Percentiles rank a stretch among this genome's conserved stretches.
Evolutionary conservation across 1,139 yeast species (phyloP).

Genomic region (Kodamaea derodonti): DNA sequence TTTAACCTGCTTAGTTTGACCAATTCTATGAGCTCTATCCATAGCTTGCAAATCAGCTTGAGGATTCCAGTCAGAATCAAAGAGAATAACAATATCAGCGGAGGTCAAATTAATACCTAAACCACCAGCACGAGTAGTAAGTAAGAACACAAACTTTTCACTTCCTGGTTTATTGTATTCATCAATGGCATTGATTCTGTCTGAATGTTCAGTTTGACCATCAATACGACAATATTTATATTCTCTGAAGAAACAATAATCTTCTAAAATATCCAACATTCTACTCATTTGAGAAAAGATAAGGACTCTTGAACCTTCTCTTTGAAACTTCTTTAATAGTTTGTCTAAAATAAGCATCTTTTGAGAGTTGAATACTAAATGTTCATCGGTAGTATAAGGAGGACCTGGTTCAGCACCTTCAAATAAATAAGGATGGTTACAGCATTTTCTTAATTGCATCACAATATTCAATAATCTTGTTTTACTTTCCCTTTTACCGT

Average conservation of each 20-base stretch:
- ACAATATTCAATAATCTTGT: conserved; percentile 73
- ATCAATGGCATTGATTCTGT: conserved; percentile 71
- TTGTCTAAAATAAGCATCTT: conserved; percentile 72
- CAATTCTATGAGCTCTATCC: conserved; percentile 88
- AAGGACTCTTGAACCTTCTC: conserved; percentile 71
- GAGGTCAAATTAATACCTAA: conserved; percentile 74
- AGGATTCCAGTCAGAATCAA: conserved; percentile 84
- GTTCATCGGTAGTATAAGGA: conserved; percentile 80
- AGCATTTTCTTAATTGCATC: conserved; percentile 80
- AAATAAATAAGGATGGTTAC: conserved; percentile 78
- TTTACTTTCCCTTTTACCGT: conserved; percentile 70
- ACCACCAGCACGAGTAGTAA: conserved; percentile 87
- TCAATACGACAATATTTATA: conserved; percentile 74
- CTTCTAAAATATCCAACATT: conserved; percentile 74
- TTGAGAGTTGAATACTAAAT: conserved; percentile 66
- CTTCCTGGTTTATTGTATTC: conserved; percentile 71
- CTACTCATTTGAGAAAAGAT: conserved; percentile 83
- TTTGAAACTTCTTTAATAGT: conserved; percentile 55
- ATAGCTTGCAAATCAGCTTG: conserved; percentile 85
- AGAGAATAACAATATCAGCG: conserved; percentile 71
- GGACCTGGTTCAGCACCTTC: conserved; percentile 92
- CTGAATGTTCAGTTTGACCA: conserved; percentile 77
- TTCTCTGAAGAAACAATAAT: conserved; percentile 66
- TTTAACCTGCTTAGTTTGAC: conserved; percentile 77
- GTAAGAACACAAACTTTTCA: conserved; percentile 62